These are phyloP conservation scores for Fusarium sp. DNA, from an alignment of 2,329 filamentous ascomycete species.

Conservation along the genomic window DNA sequence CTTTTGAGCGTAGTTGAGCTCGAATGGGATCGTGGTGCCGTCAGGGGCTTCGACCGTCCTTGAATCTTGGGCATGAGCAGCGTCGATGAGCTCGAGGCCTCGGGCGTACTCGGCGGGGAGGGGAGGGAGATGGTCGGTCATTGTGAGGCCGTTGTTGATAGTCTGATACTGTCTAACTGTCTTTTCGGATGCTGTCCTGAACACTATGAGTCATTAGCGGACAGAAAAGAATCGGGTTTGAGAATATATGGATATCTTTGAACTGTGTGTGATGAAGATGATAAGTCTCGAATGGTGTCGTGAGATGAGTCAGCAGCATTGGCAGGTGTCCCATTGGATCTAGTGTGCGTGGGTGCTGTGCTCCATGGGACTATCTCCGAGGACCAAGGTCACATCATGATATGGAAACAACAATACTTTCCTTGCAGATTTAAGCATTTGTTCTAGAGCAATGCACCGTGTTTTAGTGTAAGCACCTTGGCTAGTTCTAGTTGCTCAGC, in stretches of 20 bases:
- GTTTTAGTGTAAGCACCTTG: neutral
- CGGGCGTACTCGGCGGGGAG: constrained; percentile 55
- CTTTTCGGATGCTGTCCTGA: neutral
- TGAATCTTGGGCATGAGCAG: constrained; percentile 60
- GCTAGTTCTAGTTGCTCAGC: neutral
- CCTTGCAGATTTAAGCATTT: neutral
- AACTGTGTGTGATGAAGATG: neutral
- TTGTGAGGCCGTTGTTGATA: neutral
- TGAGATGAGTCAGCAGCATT: constrained; percentile 44
- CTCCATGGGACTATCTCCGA: neutral
- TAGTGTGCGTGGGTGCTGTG: neutral
- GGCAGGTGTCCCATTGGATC: constrained; percentile 33
- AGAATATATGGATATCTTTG: neutral
- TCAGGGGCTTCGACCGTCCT: constrained; percentile 54
- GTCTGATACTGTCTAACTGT: neutral
- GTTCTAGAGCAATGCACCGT: neutral
- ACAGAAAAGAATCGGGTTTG: neutral
- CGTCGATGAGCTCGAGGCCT: constrained; percentile 77
- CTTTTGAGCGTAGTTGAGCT: constrained; percentile 83
- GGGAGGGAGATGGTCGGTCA: constrained; percentile 39
- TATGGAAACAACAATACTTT: neutral
- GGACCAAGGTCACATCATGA: neutral
- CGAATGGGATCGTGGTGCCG: constrained; percentile 70
- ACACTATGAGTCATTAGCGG: neutral
- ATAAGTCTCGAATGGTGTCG: constrained; percentile 6